Evolutionary conservation across 1,284 basidiomycete species (phyloP), one percentile per base, ranked within the genome.

Genomic region (Cryptococcus sp.): DNA sequence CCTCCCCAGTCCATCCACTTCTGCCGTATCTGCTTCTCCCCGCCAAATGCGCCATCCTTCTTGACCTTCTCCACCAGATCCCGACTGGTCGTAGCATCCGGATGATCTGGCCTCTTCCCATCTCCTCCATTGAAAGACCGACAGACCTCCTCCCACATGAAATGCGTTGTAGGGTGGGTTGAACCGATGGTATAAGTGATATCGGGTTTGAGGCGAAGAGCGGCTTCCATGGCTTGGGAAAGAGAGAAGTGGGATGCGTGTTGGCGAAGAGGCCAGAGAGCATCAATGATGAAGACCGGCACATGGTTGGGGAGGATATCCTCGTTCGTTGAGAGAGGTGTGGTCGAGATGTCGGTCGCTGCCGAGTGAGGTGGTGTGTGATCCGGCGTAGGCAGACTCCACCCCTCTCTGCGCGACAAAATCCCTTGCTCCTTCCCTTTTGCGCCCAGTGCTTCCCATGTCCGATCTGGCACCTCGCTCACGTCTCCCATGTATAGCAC

Each of bases 81-180:
- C 19, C 23, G 5, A 12, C 24, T 22, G 28, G 36, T 40, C 18
- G 43, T 34, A 14, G 47, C 50, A 41, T 54, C 56, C 2, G 43
- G 48, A 18, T 47, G 46, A 26, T 47, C 39, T 16, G 37, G 21
- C 31, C 46, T 14, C 24, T 33, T 36, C 4, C 46, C 46, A 33
- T 47, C 46, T 25, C 23, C 12, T 12, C 32, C 46, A n/a, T 22
- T 28, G n/a, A 47, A 37, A 18, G 43, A 43, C 1, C 39, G 38
- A 12, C 70, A 68, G 2, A 72, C 50, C 40, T 67, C 67, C 38
- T 65, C 59, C 72, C 72, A 74, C 58, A 69, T 65, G 39, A 55
- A 68, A 52, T 75, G 72, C 12, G 69, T 62, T 11, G 63, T 62
- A 3, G 71, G 72, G 50, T 75, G 73, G 1, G 69, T 63, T 43